Percentiles rank a stretch among this genome's conserved stretches.
Conservation (phyloP, 192 early-diverging fungal species). For the Coemansia sp. region DNA sequence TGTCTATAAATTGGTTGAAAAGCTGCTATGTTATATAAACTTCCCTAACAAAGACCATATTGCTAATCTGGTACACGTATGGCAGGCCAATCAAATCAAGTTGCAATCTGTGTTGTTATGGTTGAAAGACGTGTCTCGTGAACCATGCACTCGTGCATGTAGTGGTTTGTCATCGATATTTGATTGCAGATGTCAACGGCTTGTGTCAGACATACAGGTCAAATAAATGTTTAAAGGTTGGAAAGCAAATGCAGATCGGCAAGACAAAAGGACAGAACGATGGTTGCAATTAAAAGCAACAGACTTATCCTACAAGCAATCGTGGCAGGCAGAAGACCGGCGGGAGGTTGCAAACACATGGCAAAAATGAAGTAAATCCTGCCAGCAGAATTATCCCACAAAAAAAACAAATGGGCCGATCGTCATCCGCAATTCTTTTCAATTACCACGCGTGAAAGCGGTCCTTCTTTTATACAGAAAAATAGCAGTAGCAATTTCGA, state of each 20-base stretch:
- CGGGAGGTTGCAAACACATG: neutral
- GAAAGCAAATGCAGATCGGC: no score
- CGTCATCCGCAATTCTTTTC: neutral
- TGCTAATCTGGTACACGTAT: no score
- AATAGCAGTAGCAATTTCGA: no score
- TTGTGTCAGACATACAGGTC: no score
- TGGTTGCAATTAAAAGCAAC: no score
- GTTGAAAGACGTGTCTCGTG: neutral
- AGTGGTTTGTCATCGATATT: neutral
- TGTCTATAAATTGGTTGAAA: no score
- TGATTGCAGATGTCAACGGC: slow-evolving; percentile 7
- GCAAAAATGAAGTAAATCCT: neutral
- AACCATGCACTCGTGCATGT: neutral
- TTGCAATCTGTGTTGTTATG: neutral
- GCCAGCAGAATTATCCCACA: neutral
- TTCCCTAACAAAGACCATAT: no score
- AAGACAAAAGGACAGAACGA: no score
- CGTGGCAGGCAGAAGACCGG: neutral
- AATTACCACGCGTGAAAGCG: neutral
- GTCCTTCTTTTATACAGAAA: no score
- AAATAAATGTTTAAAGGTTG: no score
- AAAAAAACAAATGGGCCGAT: neutral
- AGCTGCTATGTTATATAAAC: no score
- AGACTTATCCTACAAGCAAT: no score
- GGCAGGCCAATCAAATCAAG: neutral